phyloP scores from a whole-genome alignment of 257 asterid species.

The Przewalskia tangutica region DNA sequence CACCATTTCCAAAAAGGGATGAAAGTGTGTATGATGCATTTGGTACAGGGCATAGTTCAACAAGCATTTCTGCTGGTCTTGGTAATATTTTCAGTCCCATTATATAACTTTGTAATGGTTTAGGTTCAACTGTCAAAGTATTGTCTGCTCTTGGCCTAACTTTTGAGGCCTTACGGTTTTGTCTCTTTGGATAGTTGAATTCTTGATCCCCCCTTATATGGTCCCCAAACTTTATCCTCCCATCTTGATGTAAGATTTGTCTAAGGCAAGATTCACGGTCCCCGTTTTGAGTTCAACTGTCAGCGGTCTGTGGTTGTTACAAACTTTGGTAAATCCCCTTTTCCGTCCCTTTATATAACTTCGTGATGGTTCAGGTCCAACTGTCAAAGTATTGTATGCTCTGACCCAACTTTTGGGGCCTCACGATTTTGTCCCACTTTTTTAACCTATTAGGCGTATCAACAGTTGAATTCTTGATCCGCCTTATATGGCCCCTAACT shows the following conservation, averaged over 20 bases:
- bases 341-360: too few relatives aligned
- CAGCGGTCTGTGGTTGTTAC: too few relatives aligned
- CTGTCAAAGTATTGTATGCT: too few relatives aligned
- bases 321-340: too few relatives aligned
- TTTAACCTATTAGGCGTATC: not conserved
- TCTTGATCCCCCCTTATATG: too few relatives aligned
- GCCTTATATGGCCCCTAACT: not conserved
- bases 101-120: not conserved
- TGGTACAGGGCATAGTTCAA: conserved; percentile 83
- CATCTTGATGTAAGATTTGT: too few relatives aligned
- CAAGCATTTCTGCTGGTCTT: conserved; percentile 81
- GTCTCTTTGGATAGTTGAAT: too few relatives aligned
- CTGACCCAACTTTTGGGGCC: not conserved
- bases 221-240: too few relatives aligned
- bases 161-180: not conserved
- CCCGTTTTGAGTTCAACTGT: too few relatives aligned
- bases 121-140: not conserved
- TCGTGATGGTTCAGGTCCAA: too few relatives aligned
- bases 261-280: too few relatives aligned
- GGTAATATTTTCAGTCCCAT: conserved; percentile 22
- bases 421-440: not conserved
- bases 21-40: conserved; percentile 73
- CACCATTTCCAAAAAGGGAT: conserved; percentile 67
- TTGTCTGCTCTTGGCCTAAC: not conserved
- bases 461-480: not conserved